Evolutionary conservation across 345 rosid species (phyloP).

Genomic region (Zanthoxylum bungeanum): DNA sequence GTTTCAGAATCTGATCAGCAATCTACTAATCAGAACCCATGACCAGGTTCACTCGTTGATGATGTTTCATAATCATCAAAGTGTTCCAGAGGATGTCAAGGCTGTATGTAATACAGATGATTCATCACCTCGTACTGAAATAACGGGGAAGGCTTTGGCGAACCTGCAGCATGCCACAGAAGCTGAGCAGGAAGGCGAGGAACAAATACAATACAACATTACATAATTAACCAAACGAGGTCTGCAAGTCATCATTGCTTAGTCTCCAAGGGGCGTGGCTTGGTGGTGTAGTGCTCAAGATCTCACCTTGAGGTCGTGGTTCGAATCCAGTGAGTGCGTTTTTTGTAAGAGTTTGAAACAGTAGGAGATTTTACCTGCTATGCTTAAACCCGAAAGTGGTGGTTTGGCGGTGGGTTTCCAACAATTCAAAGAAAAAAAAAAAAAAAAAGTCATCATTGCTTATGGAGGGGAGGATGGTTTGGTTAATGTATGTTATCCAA

Average conservation of each 20-base stretch:
- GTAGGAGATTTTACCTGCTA: too few species aligned
- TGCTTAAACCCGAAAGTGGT: too few species aligned
- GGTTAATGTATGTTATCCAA: constrained; percentile 54
- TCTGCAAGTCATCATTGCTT: constrained; percentile 64
- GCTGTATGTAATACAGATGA: neutral
- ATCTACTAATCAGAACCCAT: constrained; percentile 12
- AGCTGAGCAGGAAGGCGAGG: constrained; percentile 28
- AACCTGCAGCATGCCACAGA: constrained; percentile 18
- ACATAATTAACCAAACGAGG: constrained; percentile 72
- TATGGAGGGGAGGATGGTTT: constrained; percentile 85
- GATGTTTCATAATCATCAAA: constrained; percentile 28
- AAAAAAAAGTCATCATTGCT: constrained; percentile 63
- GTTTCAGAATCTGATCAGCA: constrained; percentile 27
- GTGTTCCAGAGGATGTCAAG: constrained; percentile 23
- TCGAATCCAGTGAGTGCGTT: too few species aligned
- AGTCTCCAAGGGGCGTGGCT: too few species aligned
- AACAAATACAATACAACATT: constrained; percentile 50
- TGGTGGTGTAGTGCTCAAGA: too few species aligned
- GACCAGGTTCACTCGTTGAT: constrained; percentile 63
- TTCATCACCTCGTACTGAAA: constrained; percentile 12
- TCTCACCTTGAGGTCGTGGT: too few species aligned
- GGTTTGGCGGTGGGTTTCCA: too few species aligned
- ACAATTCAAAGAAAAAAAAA: too few species aligned
- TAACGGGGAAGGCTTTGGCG: constrained; percentile 11
- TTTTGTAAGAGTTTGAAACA: too few species aligned